Base-by-base conservation (phyloP, 108 stramenopile species). In the Cyclotella distinguenda region DNA sequence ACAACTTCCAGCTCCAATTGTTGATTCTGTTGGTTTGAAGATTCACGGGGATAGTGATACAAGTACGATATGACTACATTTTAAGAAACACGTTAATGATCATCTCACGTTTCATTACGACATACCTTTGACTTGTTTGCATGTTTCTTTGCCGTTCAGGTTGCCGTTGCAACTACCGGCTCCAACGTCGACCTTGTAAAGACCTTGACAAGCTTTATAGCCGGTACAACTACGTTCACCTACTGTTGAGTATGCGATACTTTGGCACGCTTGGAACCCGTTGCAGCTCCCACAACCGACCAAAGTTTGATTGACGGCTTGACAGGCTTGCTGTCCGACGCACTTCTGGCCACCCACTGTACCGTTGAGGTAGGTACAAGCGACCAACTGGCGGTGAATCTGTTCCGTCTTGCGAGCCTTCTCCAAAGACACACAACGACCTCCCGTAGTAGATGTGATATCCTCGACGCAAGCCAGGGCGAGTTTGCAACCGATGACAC, bases 321-420 rank as follows among this genome's bases (percentile, higher is more conserved):
- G 2, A 34, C 52, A 54, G 15, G 52, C 30, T n/a, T 21, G 3
- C n/a, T 7, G 2, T 11, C 52, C 52, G 2, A 16, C n/a, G 18
- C 52, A 54, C 52, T 54, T 54, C n/a, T n/a, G n/a, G 32, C 2
- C 13, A 1, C 52, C 30, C 12, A 4, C 4, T 4, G 49, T 50
- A 27, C 49, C 49, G 27, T 50, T 50, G 49, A 13, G 26, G 16
- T 12, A 50, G 13, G 49, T 26, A 50, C 49, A 50, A 26, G 19
- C 49, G 8, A 50, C 21, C 12, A 54, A 23, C 6, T 54, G 4
- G n/a, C 52, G 52, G 5, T 54, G 52, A 6, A 4, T 8, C n/a
- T 54, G n/a, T 3, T 16, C 32, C 3, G n/a, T 33, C 30, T 16
- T 18, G 7, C 4, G 33, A 4, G 6, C 32, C 13, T 12, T 16